phyloP scores from a whole-genome alignment of 2,329 filamentous ascomycete species.

The Tolypocladium pustulatum region DNA sequence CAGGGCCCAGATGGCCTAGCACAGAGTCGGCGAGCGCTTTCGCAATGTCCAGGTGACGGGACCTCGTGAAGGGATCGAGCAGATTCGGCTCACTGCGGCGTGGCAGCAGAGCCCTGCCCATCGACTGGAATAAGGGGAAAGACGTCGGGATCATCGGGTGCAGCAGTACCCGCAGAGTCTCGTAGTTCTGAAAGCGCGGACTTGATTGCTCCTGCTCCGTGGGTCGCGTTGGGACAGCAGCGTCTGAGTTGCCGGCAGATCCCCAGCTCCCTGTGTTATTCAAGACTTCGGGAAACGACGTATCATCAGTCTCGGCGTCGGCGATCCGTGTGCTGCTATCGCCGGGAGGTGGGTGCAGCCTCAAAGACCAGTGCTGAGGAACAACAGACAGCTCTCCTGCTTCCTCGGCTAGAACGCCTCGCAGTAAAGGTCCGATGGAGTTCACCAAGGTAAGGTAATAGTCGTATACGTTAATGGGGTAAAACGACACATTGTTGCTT shows the following conservation, averaged over 20 bases:
- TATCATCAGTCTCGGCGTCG: slow-evolving; percentile 17
- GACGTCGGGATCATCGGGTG: slow-evolving; percentile 69
- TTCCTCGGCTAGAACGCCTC: slow-evolving; percentile 76
- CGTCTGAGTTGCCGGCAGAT: slow-evolving; percentile 11
- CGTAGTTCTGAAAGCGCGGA: slow-evolving; percentile 59
- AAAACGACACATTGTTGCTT: slow-evolving; percentile 55
- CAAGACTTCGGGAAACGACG: slow-evolving; percentile 21
- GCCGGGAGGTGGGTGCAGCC: slow-evolving; percentile 17
- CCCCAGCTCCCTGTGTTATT: slow-evolving; percentile 16
- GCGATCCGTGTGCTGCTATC: slow-evolving; percentile 10
- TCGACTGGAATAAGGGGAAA: slow-evolving; percentile 74
- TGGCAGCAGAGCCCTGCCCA: slow-evolving; percentile 72
- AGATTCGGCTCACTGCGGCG: slow-evolving; percentile 45
- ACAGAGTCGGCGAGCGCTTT: slow-evolving; percentile 62
- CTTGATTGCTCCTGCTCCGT: slow-evolving; percentile 32
- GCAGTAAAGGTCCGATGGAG: slow-evolving; percentile 66
- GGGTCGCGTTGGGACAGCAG: slow-evolving; percentile 15
- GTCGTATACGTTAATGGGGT: slow-evolving; percentile 72
- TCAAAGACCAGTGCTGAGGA: slow-evolving; percentile 53
- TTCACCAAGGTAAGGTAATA: slow-evolving; percentile 67
- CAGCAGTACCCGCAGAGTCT: slow-evolving; percentile 65
- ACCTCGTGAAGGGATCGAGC: slow-evolving; percentile 49
- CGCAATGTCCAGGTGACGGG: slow-evolving; percentile 44
- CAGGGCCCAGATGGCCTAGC: slow-evolving; percentile 51
- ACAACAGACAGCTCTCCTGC: slow-evolving; percentile 64